Evolutionary conservation across 2,329 filamentous ascomycete species (phyloP).

Genomic region (Sclerotinia sclerotiorum): DNA sequence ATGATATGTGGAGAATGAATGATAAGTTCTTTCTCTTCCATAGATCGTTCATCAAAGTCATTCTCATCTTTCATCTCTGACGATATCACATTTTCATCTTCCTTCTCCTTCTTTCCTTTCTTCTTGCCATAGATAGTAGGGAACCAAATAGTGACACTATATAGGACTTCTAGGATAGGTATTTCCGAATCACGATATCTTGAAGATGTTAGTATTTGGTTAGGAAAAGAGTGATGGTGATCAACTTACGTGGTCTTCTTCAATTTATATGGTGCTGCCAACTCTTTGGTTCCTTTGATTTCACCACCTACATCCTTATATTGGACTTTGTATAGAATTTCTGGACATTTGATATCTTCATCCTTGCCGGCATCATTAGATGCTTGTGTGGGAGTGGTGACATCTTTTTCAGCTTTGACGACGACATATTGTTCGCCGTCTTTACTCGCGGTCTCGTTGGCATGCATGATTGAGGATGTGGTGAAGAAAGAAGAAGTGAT

Average conservation of each 20-base stretch:
- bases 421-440: slow-evolving; percentile 29
- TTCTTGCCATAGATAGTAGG: slow-evolving; percentile 30
- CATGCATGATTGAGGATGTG: slow-evolving; percentile 23
- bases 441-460: slow-evolving; percentile 8
- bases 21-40: slow-evolving; percentile 34
- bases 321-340: slow-evolving; percentile 33
- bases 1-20: slow-evolving; percentile 34
- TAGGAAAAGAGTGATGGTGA: too few relatives aligned
- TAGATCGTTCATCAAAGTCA: slow-evolving; percentile 32
- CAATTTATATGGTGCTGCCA: slow-evolving; percentile 31
- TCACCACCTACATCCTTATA: slow-evolving; percentile 32
- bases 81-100: slow-evolving; percentile 12
- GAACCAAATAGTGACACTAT: slow-evolving; percentile 33
- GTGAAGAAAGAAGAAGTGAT: neutral
- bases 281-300: slow-evolving; percentile 31
- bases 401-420: slow-evolving; percentile 27
- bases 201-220: neutral
- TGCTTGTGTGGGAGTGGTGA: slow-evolving; percentile 14
- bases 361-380: slow-evolving; percentile 26
- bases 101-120: slow-evolving; percentile 27
- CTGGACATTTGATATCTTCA: slow-evolving; percentile 28
- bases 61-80: slow-evolving; percentile 20
- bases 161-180: slow-evolving; percentile 32
- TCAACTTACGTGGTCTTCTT: slow-evolving; percentile 28
- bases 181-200: slow-evolving; percentile 30